These are phyloP conservation scores for Cryptococcus sp. DNA, from an alignment of 1,284 basidiomycete genomes.

Conservation along the genomic window DNA sequence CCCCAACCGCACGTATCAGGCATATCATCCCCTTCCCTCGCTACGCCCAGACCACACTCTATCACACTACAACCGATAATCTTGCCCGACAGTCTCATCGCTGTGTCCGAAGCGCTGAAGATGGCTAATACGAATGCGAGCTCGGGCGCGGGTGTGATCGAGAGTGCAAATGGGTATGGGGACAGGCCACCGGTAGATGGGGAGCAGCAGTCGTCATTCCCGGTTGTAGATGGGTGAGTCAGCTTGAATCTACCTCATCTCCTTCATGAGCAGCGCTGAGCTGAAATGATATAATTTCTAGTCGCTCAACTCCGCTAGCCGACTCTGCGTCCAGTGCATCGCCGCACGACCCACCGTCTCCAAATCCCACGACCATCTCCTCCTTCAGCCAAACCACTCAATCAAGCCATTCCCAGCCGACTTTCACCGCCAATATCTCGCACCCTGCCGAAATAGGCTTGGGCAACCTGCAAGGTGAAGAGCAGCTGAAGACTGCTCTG, in stretches of 20 bases:
- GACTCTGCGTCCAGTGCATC: slow-evolving; percentile 7
- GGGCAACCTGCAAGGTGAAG: slow-evolving; percentile 36
- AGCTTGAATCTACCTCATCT: background rate
- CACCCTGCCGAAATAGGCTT: slow-evolving; percentile 41
- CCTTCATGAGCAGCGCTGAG: no score
- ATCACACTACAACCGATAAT: slow-evolving; percentile 4
- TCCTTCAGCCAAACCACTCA: slow-evolving; percentile 3
- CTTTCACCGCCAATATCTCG: slow-evolving; percentile 8
- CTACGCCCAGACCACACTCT: slow-evolving; percentile 16
- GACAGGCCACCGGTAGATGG: background rate
- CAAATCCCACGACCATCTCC: slow-evolving; percentile 20
- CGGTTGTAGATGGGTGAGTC: slow-evolving; percentile 8
- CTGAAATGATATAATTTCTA: background rate
- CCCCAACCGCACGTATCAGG: background rate
- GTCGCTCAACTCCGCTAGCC: slow-evolving; percentile 13
- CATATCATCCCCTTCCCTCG: slow-evolving; percentile 14
- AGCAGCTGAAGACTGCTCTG: slow-evolving; percentile 41
- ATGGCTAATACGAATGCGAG: background rate
- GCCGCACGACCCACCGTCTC: slow-evolving; percentile 8
- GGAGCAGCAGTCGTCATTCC: background rate
- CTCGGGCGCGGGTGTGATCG: background rate
- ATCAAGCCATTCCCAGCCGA: slow-evolving; percentile 9
- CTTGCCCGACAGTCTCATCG: background rate
- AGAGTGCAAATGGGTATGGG: background rate
- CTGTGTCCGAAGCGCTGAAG: background rate